Evolutionary conservation across 345 rosid species (phyloP).

Genomic region (Isatis tinctoria): DNA sequence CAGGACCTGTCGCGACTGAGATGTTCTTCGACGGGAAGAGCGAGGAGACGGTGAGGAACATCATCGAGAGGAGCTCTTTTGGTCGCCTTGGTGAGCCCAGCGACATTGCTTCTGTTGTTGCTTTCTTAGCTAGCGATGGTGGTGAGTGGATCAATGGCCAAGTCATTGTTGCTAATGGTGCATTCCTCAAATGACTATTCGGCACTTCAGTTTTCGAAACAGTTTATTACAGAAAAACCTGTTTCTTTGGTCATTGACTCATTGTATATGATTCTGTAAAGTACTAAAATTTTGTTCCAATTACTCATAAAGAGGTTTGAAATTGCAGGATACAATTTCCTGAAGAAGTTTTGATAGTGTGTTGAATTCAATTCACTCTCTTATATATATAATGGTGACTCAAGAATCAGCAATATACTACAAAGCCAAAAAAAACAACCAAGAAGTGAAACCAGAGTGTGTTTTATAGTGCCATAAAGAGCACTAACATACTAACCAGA

Average conservation of each 20-base stretch:
- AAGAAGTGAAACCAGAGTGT: background rate
- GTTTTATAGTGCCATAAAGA: conserved; percentile 7
- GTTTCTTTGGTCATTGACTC: background rate
- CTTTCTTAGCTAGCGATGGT: conserved; percentile 51
- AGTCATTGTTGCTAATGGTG: conserved; percentile 47
- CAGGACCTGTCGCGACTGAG: conserved; percentile 50
- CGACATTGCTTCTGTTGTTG: conserved; percentile 46
- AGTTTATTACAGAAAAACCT: background rate
- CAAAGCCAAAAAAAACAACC: background rate
- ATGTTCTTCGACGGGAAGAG: conserved; percentile 44
- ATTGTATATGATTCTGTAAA: background rate
- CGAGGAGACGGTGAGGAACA: conserved; percentile 31
- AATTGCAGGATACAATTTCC: background rate
- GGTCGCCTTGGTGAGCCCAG: conserved; percentile 41
- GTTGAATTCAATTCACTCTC: background rate
- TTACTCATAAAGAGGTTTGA: background rate
- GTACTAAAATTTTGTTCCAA: background rate
- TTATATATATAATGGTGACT: background rate
- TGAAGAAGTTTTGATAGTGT: background rate
- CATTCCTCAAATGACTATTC: conserved; percentile 32
- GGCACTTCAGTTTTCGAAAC: background rate
- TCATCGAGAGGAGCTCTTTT: conserved; percentile 32
- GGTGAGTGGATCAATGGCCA: conserved; percentile 52
- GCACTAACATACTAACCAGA: conserved; percentile 15
- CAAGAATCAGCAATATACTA: conserved; percentile 11